Evolutionary conservation across 495 filamentous ascomycete species (phyloP).

Genomic region (Trichoderma virens): DNA sequence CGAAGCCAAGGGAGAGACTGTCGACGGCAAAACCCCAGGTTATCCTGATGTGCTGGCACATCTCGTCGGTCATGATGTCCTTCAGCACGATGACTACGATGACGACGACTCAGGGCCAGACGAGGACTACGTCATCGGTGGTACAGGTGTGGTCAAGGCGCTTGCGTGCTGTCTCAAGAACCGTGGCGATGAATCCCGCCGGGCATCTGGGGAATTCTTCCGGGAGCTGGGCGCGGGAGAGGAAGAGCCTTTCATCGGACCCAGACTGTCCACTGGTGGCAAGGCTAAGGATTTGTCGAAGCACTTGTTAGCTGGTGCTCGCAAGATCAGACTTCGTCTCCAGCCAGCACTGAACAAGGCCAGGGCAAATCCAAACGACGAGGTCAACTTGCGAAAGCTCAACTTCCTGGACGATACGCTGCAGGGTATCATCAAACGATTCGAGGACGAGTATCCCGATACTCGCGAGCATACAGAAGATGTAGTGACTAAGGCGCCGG

Average conservation of each 20-base stretch:
- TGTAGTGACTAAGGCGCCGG: conserved; percentile 14
- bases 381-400: conserved; percentile 36
- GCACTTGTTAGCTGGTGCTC: conserved; percentile 72
- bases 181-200: conserved; percentile 48
- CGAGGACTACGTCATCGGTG: conserved; percentile 91
- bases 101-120: conserved; percentile 70
- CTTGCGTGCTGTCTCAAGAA: conserved; percentile 84
- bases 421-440: conserved; percentile 83
- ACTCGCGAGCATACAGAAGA: conserved; percentile 48
- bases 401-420: conserved; percentile 87
- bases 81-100: conserved; percentile 42
- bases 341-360: conserved; percentile 79
- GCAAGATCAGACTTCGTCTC: conserved; percentile 76
- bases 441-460: conserved; percentile 93
- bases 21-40: conserved; percentile 10
- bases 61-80: conserved; percentile 57
- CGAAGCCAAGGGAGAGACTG: conserved; percentile 10
- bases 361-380: conserved; percentile 39
- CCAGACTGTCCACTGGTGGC: conserved; percentile 22
- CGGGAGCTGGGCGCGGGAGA: conserved; percentile 21
- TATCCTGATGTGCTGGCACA: conserved; percentile 49
- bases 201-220: conserved; percentile 37
- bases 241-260: background rate
- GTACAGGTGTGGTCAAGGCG: conserved; percentile 91
- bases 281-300: conserved; percentile 91